Evolutionary conservation across 768 basidiomycete genomes (phyloP), one percentile per base, ranked within the genome.

Genomic region (Russula dissimulans): DNA sequence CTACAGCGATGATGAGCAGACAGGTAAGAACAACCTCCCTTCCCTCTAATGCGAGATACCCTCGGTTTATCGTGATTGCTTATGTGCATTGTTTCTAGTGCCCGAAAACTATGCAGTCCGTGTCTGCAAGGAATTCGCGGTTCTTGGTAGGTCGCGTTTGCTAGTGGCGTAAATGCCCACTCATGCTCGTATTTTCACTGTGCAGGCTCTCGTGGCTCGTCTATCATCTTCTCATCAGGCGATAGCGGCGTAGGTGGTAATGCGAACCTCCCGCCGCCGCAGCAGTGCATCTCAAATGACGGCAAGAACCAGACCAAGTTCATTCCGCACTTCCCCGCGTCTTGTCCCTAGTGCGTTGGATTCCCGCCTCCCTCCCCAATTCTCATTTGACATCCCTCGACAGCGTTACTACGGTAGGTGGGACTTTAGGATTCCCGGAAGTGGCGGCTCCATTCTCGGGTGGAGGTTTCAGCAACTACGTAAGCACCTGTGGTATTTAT

Each of bases 361-460:
- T 31, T 17, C 39, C 11, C 26, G 8, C 26, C 18, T n/a, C 26
- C 29, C 15, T 8, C 29, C 5, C 3, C 1, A 8, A 11, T 47
- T 31, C 17, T 53, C 29, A 44, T 15, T 15, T n/a, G 17, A 34
- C 36, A 36, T 8, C 10, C n/a, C 1, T 5, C 14, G 18, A 8
- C 26, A 89, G 87, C 62, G 84, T 88, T 18, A 91, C 88, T 4
- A 62, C 84, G 3, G 87, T 91, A 3, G 88, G 88, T 7, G 88
- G 81, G 9, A 89, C 87, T 1, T 70, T 69, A 26, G 62, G 72
- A 43, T 71, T 86, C 52, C 86, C 85, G 0, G 87, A 90, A 69
- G 75, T 75, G 14, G 82, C 81, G 0, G 79, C 78, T 0, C 69
- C 54, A 63, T 85, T 87, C 73, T 87, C 85, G 12, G 85, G 86